These are phyloP conservation scores for Leccinum pseudoinsigne DNA, from an alignment of 1,284 basidiomycete genomes.

Conservation along the genomic window DNA sequence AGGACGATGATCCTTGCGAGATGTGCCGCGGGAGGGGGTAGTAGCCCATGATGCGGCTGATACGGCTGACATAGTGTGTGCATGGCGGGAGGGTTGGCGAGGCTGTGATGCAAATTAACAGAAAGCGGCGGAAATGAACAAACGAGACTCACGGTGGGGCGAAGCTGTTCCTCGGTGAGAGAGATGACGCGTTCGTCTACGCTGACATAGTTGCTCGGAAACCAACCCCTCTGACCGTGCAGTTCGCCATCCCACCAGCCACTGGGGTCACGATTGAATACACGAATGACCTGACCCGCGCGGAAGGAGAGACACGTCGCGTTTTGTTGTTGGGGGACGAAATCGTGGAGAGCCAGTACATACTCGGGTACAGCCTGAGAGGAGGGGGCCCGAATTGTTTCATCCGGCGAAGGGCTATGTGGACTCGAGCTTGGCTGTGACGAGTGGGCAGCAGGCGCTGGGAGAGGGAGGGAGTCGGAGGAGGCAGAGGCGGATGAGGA, in stretches of 20 bases:
- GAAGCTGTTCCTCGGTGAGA: slow-evolving; percentile 51
- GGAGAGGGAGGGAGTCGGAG: slow-evolving; percentile 48
- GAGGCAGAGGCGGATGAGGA: slow-evolving; percentile 52
- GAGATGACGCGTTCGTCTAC: slow-evolving; percentile 54
- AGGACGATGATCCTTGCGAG: slow-evolving; percentile 42
- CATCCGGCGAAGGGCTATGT: slow-evolving; percentile 42
- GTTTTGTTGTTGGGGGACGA: slow-evolving; percentile 67
- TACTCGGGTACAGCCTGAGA: slow-evolving; percentile 46
- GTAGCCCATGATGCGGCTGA: slow-evolving; percentile 59
- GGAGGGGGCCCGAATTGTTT: slow-evolving; percentile 41
- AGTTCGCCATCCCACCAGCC: slow-evolving; percentile 99
- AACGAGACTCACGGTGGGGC: slow-evolving; percentile 42
- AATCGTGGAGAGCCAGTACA: slow-evolving; percentile 89
- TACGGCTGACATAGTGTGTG: slow-evolving; percentile 47
- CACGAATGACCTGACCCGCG: slow-evolving; percentile 89
- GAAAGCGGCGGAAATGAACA: slow-evolving; percentile 4
- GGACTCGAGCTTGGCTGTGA: slow-evolving; percentile 20
- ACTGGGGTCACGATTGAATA: slow-evolving; percentile 82
- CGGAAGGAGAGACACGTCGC: slow-evolving; percentile 87
- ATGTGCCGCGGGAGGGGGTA: slow-evolving; percentile 37
- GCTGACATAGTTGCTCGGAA: slow-evolving; percentile 91
- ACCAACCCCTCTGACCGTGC: slow-evolving; percentile 91
- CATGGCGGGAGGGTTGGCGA: slow-evolving; percentile 38
- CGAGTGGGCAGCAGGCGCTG: slow-evolving; percentile 12
- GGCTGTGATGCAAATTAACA: slow-evolving; percentile 14